Evolutionary conservation across 805 yeast species (phyloP), one percentile per base, ranked within the genome.

Genomic region (Candida ulmi): DNA sequence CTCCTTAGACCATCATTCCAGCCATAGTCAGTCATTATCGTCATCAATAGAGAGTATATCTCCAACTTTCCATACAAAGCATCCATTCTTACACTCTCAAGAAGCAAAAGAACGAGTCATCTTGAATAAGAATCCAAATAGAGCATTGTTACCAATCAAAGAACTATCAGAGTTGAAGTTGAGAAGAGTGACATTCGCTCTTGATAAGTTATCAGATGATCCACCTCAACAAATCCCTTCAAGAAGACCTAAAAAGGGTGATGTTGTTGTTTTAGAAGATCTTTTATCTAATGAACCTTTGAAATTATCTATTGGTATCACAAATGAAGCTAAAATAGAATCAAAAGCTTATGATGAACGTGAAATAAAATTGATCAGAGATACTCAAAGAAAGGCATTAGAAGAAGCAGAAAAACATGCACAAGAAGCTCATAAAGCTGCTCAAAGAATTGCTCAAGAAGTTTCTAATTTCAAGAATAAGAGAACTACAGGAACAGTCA

Each of bases 201-300:
- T 87, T 5, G 84, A 84, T 37, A 77, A 81, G 38, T 74, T 88
- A 44, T 71, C 69, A 0, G 69, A 68, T 45, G 96, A 90, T 59
- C 97, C 97, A 2, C 95, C 96, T 1, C 97, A 90, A 55, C 96
- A 88, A 57, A 84, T 90, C 44, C 97, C 97, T 2, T 83, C 95
- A 2, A 66, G 95, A 54, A 73, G 71, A 43, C 96, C 97, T 7
- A 70, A 81, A 47, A 71, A 73, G 50, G 96, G 97, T 8, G 83
- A 87, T 54, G 88, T 82, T 17, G 69, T 74, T 11, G 69, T 75
- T 15, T 87, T 90, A 0, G 86, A 82, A 33, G 91, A 85, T 53
- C 51, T 83, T 44, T 43, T 66, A 24, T 79, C 82, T 0, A 76
- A 76, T 0, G 50, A 45, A 26, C 80, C 86, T 0, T 75, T 84